Evolutionary conservation across 352 stramenopile species (phyloP).

Genomic region (Blastocystis sp.): DNA sequence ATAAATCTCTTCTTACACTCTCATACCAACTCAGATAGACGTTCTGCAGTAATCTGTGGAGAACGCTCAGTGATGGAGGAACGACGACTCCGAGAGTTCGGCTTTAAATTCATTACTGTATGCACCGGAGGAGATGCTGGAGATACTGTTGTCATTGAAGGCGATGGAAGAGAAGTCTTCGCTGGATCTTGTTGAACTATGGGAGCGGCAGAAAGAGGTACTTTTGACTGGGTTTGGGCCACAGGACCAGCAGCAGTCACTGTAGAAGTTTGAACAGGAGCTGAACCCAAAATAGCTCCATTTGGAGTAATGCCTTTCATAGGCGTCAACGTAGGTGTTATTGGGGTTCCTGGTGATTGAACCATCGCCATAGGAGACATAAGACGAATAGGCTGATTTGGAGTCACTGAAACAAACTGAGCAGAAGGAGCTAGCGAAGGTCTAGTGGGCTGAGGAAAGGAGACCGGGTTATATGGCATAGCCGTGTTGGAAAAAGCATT

Average conservation of each 20-base stretch:
- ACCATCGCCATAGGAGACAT: too few species aligned
- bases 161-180: not conserved
- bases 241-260: not conserved
- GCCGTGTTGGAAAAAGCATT: too few species aligned
- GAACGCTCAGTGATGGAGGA: not conserved
- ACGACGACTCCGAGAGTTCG: not conserved
- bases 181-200: not conserved
- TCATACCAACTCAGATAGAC: not conserved
- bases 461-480: too few species aligned
- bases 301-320: too few species aligned
- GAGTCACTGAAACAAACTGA: too few species aligned
- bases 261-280: not conserved
- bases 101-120: not conserved
- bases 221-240: not conserved
- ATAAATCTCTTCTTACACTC: not conserved
- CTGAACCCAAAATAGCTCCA: not conserved
- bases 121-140: not conserved
- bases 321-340: too few species aligned
- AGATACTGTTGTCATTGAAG: not conserved
- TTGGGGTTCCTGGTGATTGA: too few species aligned
- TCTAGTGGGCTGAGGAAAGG: too few species aligned
- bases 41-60: not conserved
- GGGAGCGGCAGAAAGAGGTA: not conserved
- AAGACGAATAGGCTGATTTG: too few species aligned
- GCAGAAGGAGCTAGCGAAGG: too few species aligned